These are phyloP conservation scores for Pugionium dolabratum DNA, from an alignment of 345 rosid species.

Conservation along the genomic window DNA sequence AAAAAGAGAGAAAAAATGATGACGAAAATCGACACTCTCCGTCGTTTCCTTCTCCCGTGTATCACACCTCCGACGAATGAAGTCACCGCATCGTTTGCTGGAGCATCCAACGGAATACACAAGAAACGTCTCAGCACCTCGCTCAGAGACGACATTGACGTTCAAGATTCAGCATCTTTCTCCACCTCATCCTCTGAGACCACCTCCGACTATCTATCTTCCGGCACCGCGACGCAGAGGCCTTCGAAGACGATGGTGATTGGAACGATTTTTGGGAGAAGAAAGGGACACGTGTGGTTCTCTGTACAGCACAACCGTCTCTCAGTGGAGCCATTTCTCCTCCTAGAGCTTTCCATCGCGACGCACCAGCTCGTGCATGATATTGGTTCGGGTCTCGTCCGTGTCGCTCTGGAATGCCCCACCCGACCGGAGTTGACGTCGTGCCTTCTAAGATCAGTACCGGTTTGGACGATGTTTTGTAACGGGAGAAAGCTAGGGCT, in stretches of 20 bases:
- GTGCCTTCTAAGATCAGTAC: slow-evolving; percentile 62
- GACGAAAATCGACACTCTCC: slow-evolving; percentile 70
- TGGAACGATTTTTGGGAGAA: slow-evolving; percentile 78
- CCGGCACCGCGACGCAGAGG: slow-evolving; percentile 44
- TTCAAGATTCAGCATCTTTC: slow-evolving; percentile 43
- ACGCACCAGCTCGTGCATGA: slow-evolving; percentile 67
- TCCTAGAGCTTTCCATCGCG: slow-evolving; percentile 71
- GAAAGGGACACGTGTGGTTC: slow-evolving; percentile 89
- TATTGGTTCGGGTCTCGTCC: slow-evolving; percentile 69
- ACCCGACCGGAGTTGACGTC: slow-evolving; percentile 50
- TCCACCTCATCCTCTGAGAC: slow-evolving; percentile 10
- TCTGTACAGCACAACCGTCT: slow-evolving; percentile 80
- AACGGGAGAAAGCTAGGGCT: slow-evolving; percentile 68
- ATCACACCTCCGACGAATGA: slow-evolving; percentile 47
- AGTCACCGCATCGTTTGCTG: slow-evolving; percentile 31
- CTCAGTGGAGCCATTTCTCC: slow-evolving; percentile 62
- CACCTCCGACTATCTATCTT: neutral
- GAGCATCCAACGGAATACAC: slow-evolving; percentile 35
- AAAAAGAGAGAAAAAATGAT: slow-evolving; percentile 26
- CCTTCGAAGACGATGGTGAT: slow-evolving; percentile 80
- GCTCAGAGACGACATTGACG: slow-evolving; percentile 56
- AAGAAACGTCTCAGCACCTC: slow-evolving; percentile 82
- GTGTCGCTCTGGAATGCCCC: slow-evolving; percentile 73
- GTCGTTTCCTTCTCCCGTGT: slow-evolving; percentile 75
- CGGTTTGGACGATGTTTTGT: slow-evolving; percentile 70